Evolutionary conservation across 2,329 filamentous ascomycete species (phyloP).

Genomic region (Diaporthe citri): DNA sequence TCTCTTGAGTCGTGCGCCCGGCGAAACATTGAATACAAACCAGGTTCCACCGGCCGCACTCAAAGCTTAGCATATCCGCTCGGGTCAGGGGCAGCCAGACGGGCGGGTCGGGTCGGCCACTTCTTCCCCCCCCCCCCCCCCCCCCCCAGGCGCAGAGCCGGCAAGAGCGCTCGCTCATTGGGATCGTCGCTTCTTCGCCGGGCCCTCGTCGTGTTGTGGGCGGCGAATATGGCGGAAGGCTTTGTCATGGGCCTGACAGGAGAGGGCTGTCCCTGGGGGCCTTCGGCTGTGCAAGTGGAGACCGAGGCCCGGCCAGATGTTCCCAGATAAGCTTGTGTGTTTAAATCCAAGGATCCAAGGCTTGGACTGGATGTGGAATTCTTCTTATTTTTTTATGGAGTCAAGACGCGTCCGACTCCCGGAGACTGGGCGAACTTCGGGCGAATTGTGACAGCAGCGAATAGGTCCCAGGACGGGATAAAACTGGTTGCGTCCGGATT

Average conservation of each 20-base stretch:
- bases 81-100: constrained; percentile 22
- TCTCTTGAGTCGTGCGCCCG: constrained; percentile 12
- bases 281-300: neutral
- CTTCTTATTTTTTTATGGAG: neutral
- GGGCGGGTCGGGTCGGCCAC: constrained; percentile 8
- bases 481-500: neutral
- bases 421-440: neutral
- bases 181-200: neutral
- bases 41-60: neutral
- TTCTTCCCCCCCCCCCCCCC: neutral
- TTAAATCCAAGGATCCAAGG: neutral
- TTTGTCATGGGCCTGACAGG: neutral
- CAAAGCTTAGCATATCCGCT: constrained; percentile 30
- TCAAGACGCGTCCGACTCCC: neutral
- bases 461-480: neutral
- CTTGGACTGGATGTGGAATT: neutral
- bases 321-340: constrained; percentile 26
- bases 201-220: constrained; percentile 15
- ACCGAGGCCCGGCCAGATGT: neutral
- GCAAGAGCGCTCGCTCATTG: constrained; percentile 8
- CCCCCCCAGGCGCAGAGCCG: neutral
- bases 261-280: neutral
- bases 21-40: neutral
- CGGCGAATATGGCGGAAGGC: neutral
- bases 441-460: neutral